Base-by-base conservation (phyloP, 2,329 filamentous ascomycete genomes). In the Fusarium fujikuroi region DNA sequence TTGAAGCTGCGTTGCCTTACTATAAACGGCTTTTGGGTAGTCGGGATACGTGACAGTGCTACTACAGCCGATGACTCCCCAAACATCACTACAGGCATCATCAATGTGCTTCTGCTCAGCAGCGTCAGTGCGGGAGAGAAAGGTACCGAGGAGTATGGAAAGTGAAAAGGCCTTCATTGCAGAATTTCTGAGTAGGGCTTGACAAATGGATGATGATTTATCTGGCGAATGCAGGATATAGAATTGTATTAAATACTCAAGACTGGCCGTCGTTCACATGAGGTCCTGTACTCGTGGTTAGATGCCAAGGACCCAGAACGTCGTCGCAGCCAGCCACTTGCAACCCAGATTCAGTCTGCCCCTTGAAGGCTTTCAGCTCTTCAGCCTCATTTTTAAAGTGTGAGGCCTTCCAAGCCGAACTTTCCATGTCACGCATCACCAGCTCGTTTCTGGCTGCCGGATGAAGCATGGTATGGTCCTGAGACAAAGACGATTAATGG, bases 161-260 rank as follows among this genome's bases (percentile, higher is more conserved):
- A 19, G 10, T 6, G 25, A 19, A 9, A 9, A 43, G 4, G 16
- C 12, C 9, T 43, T 43, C 52, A 43, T 56, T 40, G 16, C 9
- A 16, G 7, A 42, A 23, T 6, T 11, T 4, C 2, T 7, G 3
- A 10, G 9, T 4, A 12, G 7, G 6, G 15, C 4, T 23, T 11
- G 6, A 15, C 9, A 4, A 42, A 10, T 3, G 2, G 12, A 56
- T 30, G 6, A 7, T 8, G n/a, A 4, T 12, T 9, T 9, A 8
- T n/a, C 25, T 30, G 9, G 2, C 2, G 1, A 43, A 9, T 8
- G 12, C 5, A 9, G 52, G 11, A 32, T 9, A n/a, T 12, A 21
- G 2, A 4, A 10, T 7, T 28, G 14, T 3, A 14, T 42, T 43
- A 23, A 30, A 32, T 56, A 56, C 18, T 32, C 21, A 30, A 30